Base-by-base conservation (phyloP, 2,329 filamentous ascomycete species). In the Cladophialophora carrionii region DNA sequence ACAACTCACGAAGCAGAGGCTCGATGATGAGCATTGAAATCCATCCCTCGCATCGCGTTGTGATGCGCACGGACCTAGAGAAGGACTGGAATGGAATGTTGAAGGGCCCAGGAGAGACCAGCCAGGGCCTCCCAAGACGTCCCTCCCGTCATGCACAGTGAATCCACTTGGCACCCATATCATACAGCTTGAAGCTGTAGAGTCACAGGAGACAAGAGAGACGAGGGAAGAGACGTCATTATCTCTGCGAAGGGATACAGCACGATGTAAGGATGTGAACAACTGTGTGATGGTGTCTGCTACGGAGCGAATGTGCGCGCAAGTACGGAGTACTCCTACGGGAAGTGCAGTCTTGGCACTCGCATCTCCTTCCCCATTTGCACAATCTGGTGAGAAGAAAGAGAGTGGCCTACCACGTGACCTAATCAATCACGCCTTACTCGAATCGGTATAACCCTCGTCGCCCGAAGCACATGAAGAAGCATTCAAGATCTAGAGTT, bases 61-160 rank as follows among this genome's bases (percentile, higher is more conserved):
- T 66, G 64, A 52, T 66, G 60, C 43, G 64, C 64, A 66, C 64
- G 63, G 64, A 48, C 64, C 59, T 20, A 22, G 34, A 43, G 51
- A 34, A 24, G 26, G 26, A 48, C 51, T 65, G 60, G 64, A 66
- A 63, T 66, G 64, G 58, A 61, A 61, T 61, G 58, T 48, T 55
- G 58, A 22, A n/a, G 20, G 17, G n/a, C 29, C 55, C 26, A 37
- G 26, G 20, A 2, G 41, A 22, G 26, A 14, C 17, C n/a, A 43
- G n/a, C 8, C 41, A 43, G 3, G 41, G 14, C 48, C 4, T 20
- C 22, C 48, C 9, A 10, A 51, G 52, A 34, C 52, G 14, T 34
- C 29, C 26, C 48, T 51, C 17, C 37, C 37, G n/a, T 17, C 37
- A n/a, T 20, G 37, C 14, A 43, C 37, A 8, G 17, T 7, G 14